These are phyloP conservation scores for Vaccinium corymbosum DNA, from an alignment of 148 eudicot genomes.

Conservation along the genomic window DNA sequence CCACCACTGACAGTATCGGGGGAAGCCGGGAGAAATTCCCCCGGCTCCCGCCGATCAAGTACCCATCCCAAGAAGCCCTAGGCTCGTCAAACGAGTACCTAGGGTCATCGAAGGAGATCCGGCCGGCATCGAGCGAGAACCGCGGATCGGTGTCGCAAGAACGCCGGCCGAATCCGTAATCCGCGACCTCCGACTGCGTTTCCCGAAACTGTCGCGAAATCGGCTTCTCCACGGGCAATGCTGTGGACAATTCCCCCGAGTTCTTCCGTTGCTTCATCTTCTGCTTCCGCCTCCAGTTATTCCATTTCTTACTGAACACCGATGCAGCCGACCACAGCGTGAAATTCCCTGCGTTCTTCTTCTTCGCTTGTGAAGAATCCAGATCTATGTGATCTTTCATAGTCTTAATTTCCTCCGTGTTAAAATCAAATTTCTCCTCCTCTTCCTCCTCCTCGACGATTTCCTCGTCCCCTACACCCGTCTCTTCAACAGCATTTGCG, in stretches of 20 bases:
- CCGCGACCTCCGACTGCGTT: conserved; percentile 88
- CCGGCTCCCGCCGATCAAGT: conserved; percentile 57
- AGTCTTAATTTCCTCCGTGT: conserved; percentile 36
- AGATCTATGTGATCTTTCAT: conserved; percentile 85
- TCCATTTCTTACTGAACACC: conserved; percentile 81
- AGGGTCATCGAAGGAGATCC: conserved; percentile 75
- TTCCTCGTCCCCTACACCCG: conserved; percentile 17
- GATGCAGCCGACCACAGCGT: conserved; percentile 74
- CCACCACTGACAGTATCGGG: conserved; percentile 81
- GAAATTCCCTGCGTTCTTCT: conserved; percentile 55
- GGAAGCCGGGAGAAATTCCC: conserved; percentile 52
- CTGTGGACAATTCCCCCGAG: conserved; percentile 12
- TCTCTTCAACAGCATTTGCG: conserved; percentile 15
- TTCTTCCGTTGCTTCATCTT: conserved; percentile 50
- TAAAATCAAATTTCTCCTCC: conserved; percentile 20
- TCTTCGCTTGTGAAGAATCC: conserved; percentile 60
- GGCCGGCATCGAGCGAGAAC: conserved; percentile 70
- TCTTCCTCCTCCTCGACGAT: conserved; percentile 30
- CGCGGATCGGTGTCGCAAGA: conserved; percentile 92
- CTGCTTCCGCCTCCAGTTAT: conserved; percentile 58
- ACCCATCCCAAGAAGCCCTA: conserved; percentile 95
- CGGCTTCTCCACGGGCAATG: conserved; percentile 51
- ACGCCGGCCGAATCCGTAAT: conserved; percentile 84
- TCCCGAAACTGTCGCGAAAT: conserved; percentile 55
- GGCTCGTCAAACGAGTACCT: conserved; percentile 87